phyloP scores from a whole-genome alignment of 2,329 filamentous ascomycete species.

The Neonectria sp. region DNA sequence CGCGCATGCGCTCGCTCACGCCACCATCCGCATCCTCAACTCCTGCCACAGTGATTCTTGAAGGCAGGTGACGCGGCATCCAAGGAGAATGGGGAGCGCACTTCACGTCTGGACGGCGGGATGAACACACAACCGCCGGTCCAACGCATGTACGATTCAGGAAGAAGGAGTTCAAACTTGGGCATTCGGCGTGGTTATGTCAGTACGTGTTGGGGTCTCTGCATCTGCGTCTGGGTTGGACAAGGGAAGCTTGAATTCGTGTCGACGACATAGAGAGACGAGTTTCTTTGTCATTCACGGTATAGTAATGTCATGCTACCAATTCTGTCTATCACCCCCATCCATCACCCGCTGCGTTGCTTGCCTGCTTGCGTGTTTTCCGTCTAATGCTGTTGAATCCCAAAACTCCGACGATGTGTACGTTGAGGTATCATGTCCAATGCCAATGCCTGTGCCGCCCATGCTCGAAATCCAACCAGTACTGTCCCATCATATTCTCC shows the following conservation, averaged over 20 bases:
- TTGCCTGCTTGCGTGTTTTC: slow-evolving; percentile 31
- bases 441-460: slow-evolving; percentile 15
- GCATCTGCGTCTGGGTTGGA: slow-evolving; percentile 25
- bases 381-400: slow-evolving; percentile 49
- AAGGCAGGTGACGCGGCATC: background rate
- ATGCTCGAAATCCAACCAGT: slow-evolving; percentile 27
- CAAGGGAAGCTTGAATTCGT: slow-evolving; percentile 19
- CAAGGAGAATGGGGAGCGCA: slow-evolving; percentile 1
- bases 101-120: slow-evolving; percentile 25
- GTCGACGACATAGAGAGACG: slow-evolving; percentile 17
- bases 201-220: slow-evolving; percentile 29
- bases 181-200: slow-evolving; percentile 41
- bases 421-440: slow-evolving; percentile 53
- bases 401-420: slow-evolving; percentile 52
- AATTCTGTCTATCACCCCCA: slow-evolving; percentile 18
- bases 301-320: slow-evolving; percentile 28
- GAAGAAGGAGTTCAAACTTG: slow-evolving; percentile 24
- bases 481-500: background rate
- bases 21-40: background rate
- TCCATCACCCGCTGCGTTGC: slow-evolving; percentile 14
- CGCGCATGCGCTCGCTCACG: slow-evolving; percentile 4
- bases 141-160: slow-evolving; percentile 43
- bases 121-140: slow-evolving; percentile 26
- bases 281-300: slow-evolving; percentile 31
- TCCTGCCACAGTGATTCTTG: background rate